Evolutionary conservation across 1,284 basidiomycete species (phyloP), one percentile per base, ranked within the genome.

Genomic region (Trametes hirsuta): DNA sequence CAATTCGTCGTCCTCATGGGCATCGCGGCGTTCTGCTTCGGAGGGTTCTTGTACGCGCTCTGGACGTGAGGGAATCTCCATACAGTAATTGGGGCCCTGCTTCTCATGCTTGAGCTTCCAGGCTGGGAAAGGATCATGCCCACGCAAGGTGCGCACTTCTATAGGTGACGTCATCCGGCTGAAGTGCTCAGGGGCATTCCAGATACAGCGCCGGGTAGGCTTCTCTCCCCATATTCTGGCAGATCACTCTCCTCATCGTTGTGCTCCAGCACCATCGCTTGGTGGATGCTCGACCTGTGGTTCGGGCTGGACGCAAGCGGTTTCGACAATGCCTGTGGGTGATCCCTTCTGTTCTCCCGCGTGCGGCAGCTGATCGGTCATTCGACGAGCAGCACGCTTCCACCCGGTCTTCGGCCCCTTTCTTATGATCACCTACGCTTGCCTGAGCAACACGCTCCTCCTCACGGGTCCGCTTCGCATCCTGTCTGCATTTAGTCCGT

Each of bases 281-380:
- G 92, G 93, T 93, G 92, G 88, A 93, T 95, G 93, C 81, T 94
- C 37, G 90, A 94, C 69, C 75, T 94, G 2, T 94, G 87, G 84
- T 95, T 95, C 69, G 93, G 93, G n/a, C 80, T 95, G 11, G 94
- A 96, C 71, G 92, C 93, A 0, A 87, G 82, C 55, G 93, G 93
- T 4, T 95, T 96, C 68, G 84, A 92, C 63, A 79, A 80, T 71
- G 84, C 93, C 39, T 81, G 93, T 93, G 62, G 69, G 88, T 81
- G 68, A 85, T 35, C 56, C 80, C 11, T 24, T 45, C 36, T 25
- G 44, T 6, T 35, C 15, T 34, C 49, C 6, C 47, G 25, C n/a
- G 9, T 39, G 12, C 14, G 21, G 14, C 18, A 2, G 11, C 30
- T 21, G 35, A 56, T 34, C 49, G 10, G 40, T 49, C 21, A 47